Evolutionary conservation across 257 asterid species (phyloP).

Genomic region (Penstemon newberryi): DNA sequence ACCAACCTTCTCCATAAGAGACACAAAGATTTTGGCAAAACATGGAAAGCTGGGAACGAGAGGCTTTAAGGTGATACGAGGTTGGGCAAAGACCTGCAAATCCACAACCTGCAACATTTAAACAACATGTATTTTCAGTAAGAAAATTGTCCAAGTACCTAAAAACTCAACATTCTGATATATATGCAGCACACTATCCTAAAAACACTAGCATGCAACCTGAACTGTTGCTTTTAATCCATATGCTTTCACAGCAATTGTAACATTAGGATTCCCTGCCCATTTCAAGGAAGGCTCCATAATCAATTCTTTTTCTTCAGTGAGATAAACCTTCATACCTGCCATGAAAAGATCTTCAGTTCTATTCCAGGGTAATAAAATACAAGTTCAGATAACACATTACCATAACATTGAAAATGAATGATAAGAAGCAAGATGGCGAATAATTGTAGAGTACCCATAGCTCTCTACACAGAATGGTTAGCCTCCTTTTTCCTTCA

Average conservation of each 20-base stretch:
- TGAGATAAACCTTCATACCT: constrained; percentile 66
- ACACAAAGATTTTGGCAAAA: constrained; percentile 67
- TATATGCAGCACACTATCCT: constrained; percentile 9
- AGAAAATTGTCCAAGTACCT: constrained; percentile 19
- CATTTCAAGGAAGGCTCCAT: constrained; percentile 97
- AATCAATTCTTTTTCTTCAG: constrained; percentile 87
- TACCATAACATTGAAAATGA: not conserved
- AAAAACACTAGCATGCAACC: constrained; percentile 45
- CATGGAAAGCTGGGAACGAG: constrained; percentile 99
- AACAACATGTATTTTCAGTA: constrained; percentile 4
- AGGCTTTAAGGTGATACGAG: constrained; percentile 95
- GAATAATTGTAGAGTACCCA: not conserved
- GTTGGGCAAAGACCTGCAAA: constrained; percentile 88
- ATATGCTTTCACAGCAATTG: constrained; percentile 71
- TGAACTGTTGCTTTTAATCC: constrained; percentile 90
- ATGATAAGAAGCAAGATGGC: not conserved
- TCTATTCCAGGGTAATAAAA: constrained; percentile 4
- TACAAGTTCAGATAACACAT: not conserved
- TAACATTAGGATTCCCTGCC: constrained; percentile 94
- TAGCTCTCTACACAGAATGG: not conserved
- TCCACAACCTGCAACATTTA: constrained; percentile 73
- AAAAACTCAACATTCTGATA: constrained; percentile 5
- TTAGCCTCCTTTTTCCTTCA: not conserved
- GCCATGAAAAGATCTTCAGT: constrained; percentile 18
- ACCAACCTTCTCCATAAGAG: constrained; percentile 93